Percentiles rank a stretch among this genome's conserved stretches.
Conservation (phyloP, 345 rosid genomes). For the Eucalyptus cloeziana region DNA sequence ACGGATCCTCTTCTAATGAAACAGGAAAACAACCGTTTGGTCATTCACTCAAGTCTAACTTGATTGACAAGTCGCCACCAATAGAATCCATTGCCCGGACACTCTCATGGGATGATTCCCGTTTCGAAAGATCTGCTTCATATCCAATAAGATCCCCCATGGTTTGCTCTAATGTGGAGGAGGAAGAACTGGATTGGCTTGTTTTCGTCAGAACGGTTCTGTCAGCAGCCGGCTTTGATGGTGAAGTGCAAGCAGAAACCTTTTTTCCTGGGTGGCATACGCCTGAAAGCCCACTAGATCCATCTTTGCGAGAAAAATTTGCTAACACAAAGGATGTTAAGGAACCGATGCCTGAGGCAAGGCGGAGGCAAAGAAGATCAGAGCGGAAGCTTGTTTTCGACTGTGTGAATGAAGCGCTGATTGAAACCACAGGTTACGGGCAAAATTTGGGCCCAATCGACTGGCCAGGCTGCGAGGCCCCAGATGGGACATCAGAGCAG, state of each 20-base stretch:
- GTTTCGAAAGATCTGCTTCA: constrained; percentile 18
- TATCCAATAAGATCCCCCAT: constrained; percentile 17
- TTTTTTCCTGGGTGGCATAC: constrained; percentile 52
- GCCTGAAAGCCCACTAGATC: constrained; percentile 68
- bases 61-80: constrained; percentile 75
- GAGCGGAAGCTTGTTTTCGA: constrained; percentile 60
- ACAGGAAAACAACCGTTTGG: constrained; percentile 30
- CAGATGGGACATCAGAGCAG: not conserved
- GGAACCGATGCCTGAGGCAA: constrained; percentile 56
- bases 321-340: constrained; percentile 21
- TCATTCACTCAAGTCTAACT: constrained; percentile 32
- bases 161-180: not conserved
- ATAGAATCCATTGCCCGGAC: constrained; percentile 60
- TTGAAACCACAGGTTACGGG: constrained; percentile 25
- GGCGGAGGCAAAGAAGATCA: constrained; percentile 53
- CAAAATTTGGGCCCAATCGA: constrained; percentile 7
- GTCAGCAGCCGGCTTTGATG: constrained; percentile 39
- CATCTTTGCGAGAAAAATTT: constrained; percentile 47
- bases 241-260: constrained; percentile 17
- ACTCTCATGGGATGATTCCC: constrained; percentile 44
- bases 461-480: constrained; percentile 1
- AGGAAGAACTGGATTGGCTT: constrained; percentile 39
- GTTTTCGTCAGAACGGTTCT: constrained; percentile 38
- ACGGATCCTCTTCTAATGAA: not conserved
- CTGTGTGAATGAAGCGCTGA: constrained; percentile 53